Evolutionary conservation across 805 yeast genomes (phyloP), one percentile per base, ranked within the genome.

Genomic region (Lipomyces starkeyi): DNA sequence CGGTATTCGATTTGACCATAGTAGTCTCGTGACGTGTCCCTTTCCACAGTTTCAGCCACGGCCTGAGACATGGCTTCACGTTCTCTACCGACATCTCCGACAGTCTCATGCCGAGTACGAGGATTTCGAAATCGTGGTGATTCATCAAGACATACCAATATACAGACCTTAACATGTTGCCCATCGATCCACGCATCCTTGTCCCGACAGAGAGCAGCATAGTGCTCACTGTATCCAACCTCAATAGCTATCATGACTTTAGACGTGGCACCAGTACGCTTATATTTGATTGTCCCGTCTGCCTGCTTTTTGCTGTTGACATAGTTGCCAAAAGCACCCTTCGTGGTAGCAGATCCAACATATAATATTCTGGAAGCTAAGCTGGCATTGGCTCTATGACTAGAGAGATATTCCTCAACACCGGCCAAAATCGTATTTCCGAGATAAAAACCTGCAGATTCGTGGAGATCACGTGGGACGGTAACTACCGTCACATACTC

Each of bases 131-230:
- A 25, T 20, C 32, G 56, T 53, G 34, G 56, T 17, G 32, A 8
- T 25, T 53, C 56, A 9, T 22, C 27, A 25, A 53, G 29, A 22
- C 56, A 53, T 25, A 53, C 34, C 25, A 22, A 17, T 53, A 53
- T 53, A 53, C 25, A n/a, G 27, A 53, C 56, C 2, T 53, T 53
- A 9, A 53, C 56, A n/a, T 20, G 11, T 17, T 11, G 11, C 14
- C 56, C 56, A 13, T 53, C 27, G 56, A 22, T 11, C 56, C 56
- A 53, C 32, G 3, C 11, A 53, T 53, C 35, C 56, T 53, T 53
- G 34, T 20, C 34, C 27, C 29, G 27, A 53, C 32, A 22, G 11
- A 53, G 56, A 0, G 11, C 27, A 14, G 54, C 14, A n/a, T 49
- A 49, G 22, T 49, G 4, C 22, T 49, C 54, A 2, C 11, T 53